Base-by-base conservation (phyloP, 768 basidiomycete species). In the Lentinula aciculospora region DNA sequence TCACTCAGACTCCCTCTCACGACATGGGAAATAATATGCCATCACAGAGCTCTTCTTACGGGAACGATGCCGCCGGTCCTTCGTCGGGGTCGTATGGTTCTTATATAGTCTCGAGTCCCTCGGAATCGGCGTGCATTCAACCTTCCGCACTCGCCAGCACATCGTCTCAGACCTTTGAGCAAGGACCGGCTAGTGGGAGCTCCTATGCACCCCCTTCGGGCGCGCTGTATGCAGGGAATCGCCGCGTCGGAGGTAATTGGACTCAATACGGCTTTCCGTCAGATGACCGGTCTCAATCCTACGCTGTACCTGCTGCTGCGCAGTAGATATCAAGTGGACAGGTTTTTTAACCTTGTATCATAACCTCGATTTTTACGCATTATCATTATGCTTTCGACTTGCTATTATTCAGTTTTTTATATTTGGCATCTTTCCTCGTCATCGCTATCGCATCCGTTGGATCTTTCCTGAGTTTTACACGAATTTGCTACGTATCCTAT, bases 201-300 rank as follows among this genome's bases (percentile, higher is more conserved):
- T 60, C 73, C 2, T 86, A 85, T 61, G 67, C 73, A 0, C 84
- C 85, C 4, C 83, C 85, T 13, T 59, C 81, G 12, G 85, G 82
- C 49, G 84, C 84, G 21, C 65, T 69, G 3, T 63, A 78, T 57
- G 75, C 77, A 1, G 74, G 77, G 8, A 76, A 71, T 25, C 77
- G 84, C 40, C 81, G 85, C 3, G 84, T 81, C 37, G 84, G 67
- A 8, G 83, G 71, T 2, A 80, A 69, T 53, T 86, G 83, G 82
- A 73, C 68, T 42, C 61, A 46, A 17, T 40, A 65, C n/a, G 61
- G 60, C 15, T 17, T 21, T 3, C 64, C 68, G 19, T 63, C 64
- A 2, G 64, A 67, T 47, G 71, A 63, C 50, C 58, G 69, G 0
- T 46, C 69, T 42, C 62, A 66, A 21, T 36, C 65, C 3, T 73